Conservation (phyloP, 2,329 filamentous ascomycete species). For the Alternaria triticimaculans region DNA sequence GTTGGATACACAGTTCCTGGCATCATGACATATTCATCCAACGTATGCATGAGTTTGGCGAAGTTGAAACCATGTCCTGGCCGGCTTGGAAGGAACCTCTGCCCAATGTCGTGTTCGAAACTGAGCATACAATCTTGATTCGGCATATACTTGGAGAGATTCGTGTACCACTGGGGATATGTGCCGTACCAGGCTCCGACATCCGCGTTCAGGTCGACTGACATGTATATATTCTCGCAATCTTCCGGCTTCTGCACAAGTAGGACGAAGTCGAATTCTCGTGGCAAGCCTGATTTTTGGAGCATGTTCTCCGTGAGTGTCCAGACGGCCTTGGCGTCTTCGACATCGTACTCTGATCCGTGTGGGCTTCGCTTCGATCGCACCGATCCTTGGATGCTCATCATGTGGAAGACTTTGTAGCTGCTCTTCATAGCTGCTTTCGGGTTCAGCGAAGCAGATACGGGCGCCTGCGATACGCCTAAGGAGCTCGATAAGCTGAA, state of each 20-base stretch:
- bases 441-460: conserved; percentile 52
- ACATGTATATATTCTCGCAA: conserved; percentile 50
- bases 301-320: conserved; percentile 58
- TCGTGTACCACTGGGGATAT: conserved; percentile 52
- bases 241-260: conserved; percentile 54
- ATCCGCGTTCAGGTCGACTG: conserved; percentile 53
- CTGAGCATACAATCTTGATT: conserved; percentile 47
- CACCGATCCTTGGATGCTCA: conserved; percentile 57
- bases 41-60: conserved; percentile 46
- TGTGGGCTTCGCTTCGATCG: conserved; percentile 49
- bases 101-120: conserved; percentile 53
- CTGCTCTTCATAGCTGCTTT: conserved; percentile 50
- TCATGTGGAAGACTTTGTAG: conserved; percentile 58
- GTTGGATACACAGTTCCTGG: conserved; percentile 52
- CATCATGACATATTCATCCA: conserved; percentile 56
- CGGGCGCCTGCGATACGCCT: conserved; percentile 54
- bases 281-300: conserved; percentile 57
- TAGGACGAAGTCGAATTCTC: conserved; percentile 61
- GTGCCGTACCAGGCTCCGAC: conserved; percentile 51
- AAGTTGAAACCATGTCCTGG: conserved; percentile 54
- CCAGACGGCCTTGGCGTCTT: conserved; percentile 58
- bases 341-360: conserved; percentile 48
- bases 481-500: conserved; percentile 56
- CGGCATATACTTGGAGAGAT: conserved; percentile 49
- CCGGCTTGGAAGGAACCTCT: conserved; percentile 50